These are phyloP conservation scores for Xerocomellus intermedius DNA, from an alignment of 768 basidiomycete genomes.

Conservation along the genomic window DNA sequence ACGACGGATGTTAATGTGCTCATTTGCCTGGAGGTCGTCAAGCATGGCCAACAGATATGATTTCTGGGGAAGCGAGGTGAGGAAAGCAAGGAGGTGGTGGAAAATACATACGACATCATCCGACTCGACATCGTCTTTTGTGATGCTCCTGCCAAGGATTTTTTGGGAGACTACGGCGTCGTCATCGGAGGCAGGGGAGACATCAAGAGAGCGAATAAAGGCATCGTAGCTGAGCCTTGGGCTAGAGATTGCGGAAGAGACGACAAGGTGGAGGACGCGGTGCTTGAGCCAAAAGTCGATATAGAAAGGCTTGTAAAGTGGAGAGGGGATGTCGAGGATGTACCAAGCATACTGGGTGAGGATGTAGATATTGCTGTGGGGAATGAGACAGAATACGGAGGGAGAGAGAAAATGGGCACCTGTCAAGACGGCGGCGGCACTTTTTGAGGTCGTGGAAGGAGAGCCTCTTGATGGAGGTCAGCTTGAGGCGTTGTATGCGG, in stretches of 20 bases:
- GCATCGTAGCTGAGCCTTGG: constrained; percentile 38
- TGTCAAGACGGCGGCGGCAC: constrained; percentile 37
- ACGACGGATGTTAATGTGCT: constrained; percentile 33
- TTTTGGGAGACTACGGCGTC: constrained; percentile 30
- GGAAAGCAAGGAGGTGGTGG: background rate
- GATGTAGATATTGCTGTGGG: constrained; percentile 58
- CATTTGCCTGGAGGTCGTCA: constrained; percentile 36
- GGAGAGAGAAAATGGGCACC: constrained; percentile 32
- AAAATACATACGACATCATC: constrained; percentile 45
- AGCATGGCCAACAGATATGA: constrained; percentile 43
- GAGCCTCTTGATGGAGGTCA: constrained; percentile 47
- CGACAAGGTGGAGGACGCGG: constrained; percentile 47
- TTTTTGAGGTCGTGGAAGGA: constrained; percentile 42
- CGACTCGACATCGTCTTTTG: constrained; percentile 41
- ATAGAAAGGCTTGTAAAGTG: constrained; percentile 46
- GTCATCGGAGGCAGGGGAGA: constrained; percentile 31
- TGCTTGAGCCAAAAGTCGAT: constrained; percentile 49
- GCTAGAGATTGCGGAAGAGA: constrained; percentile 36
- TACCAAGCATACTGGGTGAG: constrained; percentile 69
- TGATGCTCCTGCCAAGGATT: constrained; percentile 46
- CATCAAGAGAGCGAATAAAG: constrained; percentile 38
- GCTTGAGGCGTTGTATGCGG: constrained; percentile 33
- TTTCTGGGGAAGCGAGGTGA: constrained; percentile 32
- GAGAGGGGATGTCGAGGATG: constrained; percentile 53
- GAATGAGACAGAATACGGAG: constrained; percentile 8